Conservation (phyloP, 257 asterid genomes). For the Coffea eugenioides region DNA sequence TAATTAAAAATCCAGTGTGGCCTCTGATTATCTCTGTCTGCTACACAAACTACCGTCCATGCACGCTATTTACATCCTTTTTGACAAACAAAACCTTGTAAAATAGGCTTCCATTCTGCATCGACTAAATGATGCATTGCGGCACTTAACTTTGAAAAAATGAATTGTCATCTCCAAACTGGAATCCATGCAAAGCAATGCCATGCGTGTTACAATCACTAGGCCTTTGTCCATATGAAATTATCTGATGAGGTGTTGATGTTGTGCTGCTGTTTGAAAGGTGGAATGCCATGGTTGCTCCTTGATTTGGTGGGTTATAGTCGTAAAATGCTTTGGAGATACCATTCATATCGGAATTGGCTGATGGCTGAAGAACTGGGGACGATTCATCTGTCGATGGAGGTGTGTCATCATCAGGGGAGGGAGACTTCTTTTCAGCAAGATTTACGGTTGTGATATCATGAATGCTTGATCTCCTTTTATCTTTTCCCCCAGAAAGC, state of each 20-base stretch:
- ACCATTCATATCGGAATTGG: constrained; percentile 28
- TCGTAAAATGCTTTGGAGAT: constrained; percentile 30
- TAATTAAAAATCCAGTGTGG: background rate
- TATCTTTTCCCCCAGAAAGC: constrained; percentile 85
- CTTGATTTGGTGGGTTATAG: constrained; percentile 35
- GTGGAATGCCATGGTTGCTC: constrained; percentile 43
- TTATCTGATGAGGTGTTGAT: constrained; percentile 31
- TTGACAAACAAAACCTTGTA: background rate
- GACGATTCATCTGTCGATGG: constrained; percentile 36
- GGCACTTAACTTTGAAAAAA: constrained; percentile 41
- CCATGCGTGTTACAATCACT: constrained; percentile 28
- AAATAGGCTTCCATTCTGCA: background rate
- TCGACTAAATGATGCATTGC: constrained; percentile 17
- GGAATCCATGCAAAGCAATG: constrained; percentile 35
- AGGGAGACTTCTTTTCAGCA: constrained; percentile 35
- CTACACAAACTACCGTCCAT: background rate
- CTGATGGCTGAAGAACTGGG: constrained; percentile 25
- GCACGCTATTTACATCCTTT: constrained; percentile 13
- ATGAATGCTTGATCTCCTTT: constrained; percentile 88
- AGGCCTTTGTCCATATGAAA: constrained; percentile 32
- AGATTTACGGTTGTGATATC: constrained; percentile 75
- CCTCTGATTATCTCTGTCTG: background rate
- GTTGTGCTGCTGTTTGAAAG: constrained; percentile 21
- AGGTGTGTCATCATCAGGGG: constrained; percentile 27
- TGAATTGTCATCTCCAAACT: constrained; percentile 42